A percentile compares a stretch with the other conserved stretches of the same genome.
These are phyloP conservation scores for Aureobasidium sp. DNA, from an alignment of 2,329 filamentous ascomycete species.

Conservation along the genomic window DNA sequence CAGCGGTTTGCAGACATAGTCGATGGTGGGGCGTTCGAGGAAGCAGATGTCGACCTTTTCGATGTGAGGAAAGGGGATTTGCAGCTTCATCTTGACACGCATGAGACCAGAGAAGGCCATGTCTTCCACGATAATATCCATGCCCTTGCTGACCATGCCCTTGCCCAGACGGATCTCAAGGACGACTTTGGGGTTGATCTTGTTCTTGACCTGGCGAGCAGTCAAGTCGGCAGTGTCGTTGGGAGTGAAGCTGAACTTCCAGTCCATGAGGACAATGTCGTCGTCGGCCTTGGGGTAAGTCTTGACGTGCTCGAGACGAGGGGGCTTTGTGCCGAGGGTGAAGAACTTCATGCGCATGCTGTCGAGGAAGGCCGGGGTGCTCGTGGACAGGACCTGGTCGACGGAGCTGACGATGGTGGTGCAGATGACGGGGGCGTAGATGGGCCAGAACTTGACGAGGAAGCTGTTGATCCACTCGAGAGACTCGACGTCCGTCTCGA, in stretches of 20 bases:
- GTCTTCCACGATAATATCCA: slow-evolving; percentile 96
- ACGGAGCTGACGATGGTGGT: slow-evolving; percentile 88
- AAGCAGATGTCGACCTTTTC: slow-evolving; percentile 95
- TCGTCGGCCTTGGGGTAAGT: slow-evolving; percentile 94
- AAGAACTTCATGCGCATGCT: slow-evolving; percentile 91
- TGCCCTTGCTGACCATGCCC: slow-evolving; percentile 90
- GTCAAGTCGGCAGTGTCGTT: slow-evolving; percentile 93
- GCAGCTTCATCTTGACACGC: slow-evolving; percentile 95
- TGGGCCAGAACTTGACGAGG: slow-evolving; percentile 97
- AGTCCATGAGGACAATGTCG: slow-evolving; percentile 96
- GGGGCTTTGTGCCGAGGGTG: slow-evolving; percentile 87
- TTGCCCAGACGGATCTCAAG: slow-evolving; percentile 92
- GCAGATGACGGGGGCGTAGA: slow-evolving; percentile 89
- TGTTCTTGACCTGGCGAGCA: slow-evolving; percentile 78
- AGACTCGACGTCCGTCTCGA: slow-evolving; percentile 86
- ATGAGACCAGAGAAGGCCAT: slow-evolving; percentile 94
- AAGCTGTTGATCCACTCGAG: slow-evolving; percentile 99
- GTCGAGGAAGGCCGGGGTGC: slow-evolving; percentile 86
- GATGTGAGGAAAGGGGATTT: slow-evolving; percentile 90
- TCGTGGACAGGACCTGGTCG: slow-evolving; percentile 88
- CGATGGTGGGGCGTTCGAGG: slow-evolving; percentile 76
- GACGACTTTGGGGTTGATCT: slow-evolving; percentile 93
- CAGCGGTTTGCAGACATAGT: slow-evolving; percentile 96
- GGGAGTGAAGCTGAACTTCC: slow-evolving; percentile 98
- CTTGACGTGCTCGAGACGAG: slow-evolving; percentile 94